Evolutionary conservation across 2,329 filamentous ascomycete genomes (phyloP), one percentile per base, ranked within the genome.

Genomic region (Cladosporium sp.): DNA sequence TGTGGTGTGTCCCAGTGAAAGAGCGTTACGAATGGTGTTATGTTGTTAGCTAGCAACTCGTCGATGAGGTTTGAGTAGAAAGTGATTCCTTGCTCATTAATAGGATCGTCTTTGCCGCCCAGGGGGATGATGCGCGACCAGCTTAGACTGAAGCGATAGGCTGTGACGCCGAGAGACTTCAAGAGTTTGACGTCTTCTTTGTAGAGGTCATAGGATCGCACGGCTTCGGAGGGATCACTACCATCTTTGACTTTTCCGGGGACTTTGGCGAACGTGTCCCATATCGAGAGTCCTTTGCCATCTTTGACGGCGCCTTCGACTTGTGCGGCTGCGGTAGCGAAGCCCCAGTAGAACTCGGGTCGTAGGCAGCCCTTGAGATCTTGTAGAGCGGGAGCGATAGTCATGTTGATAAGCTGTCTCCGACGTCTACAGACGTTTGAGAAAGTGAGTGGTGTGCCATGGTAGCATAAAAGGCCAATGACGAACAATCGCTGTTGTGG

Each of bases 111-210:
- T 8, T 52, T 61, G 2, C 70, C 70, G 4, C 70, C 70, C 3
- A 71, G 62, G 10, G 71, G 71, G 12, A 71, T 71, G 31, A 72
- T 67, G 0, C 71, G 64, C 1, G 66, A 67, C 70, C 70, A 73
- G 4, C 67, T 61, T 10, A 73, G 40, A 8, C 66, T 69, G 58
- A 73, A 72, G 2, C 69, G 67, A 60, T 72, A 72, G 18, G 67
- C 65, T 26, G 61, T 71, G n/a, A 70, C 71, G 7, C 71, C 68
- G 16, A 68, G 65, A 12, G 50, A 65, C 33, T 71, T 72, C 64
- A 73, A 68, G 1, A 73, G 64, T 1, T 59, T 52, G 12, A 73
- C 68, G 28, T 73, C 72, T 46, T 92, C 87, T 65, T 78, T 76
- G 69, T 78, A 81, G 2, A 80, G 68, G 49, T 81, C 75, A 67